Conservation (phyloP, 2,329 filamentous ascomycete species). For the Penicillium sp. region DNA sequence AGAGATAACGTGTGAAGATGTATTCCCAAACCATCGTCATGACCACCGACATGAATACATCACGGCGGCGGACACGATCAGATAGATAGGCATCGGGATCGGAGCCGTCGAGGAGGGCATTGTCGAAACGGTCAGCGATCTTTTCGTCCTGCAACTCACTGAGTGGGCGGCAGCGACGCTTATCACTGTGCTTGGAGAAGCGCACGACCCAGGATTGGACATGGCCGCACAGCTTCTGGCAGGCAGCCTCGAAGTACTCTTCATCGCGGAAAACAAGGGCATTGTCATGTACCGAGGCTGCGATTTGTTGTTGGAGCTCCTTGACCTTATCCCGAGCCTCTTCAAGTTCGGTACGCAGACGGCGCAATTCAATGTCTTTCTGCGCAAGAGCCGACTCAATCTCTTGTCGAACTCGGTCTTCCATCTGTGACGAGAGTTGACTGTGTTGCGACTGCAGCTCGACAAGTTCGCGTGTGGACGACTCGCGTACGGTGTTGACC, state of each 20-base stretch:
- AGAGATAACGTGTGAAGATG: constrained; percentile 94
- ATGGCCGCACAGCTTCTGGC: constrained; percentile 90
- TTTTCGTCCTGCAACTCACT: constrained; percentile 87
- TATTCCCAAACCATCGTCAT: constrained; percentile 99
- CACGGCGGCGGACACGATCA: constrained; percentile 82
- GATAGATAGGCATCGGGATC: constrained; percentile 85
- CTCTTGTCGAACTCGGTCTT: constrained; percentile 60
- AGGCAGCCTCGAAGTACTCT: constrained; percentile 92
- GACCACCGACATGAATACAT: constrained; percentile 97
- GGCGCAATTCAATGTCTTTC: constrained; percentile 79
- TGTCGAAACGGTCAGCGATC: constrained; percentile 90
- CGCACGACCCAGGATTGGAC: constrained; percentile 97
- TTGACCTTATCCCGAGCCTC: constrained; percentile 63
- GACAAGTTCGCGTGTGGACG: constrained; percentile 67
- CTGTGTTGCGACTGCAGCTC: constrained; percentile 63
- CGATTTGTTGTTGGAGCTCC: constrained; percentile 58
- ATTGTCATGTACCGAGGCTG: constrained; percentile 60
- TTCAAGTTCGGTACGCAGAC: constrained; percentile 74
- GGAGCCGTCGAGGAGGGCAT: constrained; percentile 87
- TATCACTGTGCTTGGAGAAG: constrained; percentile 97
- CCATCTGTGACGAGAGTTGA: constrained; percentile 61
- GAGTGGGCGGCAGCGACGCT: constrained; percentile 78
- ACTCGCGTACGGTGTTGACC: constrained; percentile 61
- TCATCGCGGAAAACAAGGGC: constrained; percentile 82
- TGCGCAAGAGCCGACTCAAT: constrained; percentile 66